Evolutionary conservation across 805 yeast species (phyloP).

Genomic region (Candida jianshihensis): DNA sequence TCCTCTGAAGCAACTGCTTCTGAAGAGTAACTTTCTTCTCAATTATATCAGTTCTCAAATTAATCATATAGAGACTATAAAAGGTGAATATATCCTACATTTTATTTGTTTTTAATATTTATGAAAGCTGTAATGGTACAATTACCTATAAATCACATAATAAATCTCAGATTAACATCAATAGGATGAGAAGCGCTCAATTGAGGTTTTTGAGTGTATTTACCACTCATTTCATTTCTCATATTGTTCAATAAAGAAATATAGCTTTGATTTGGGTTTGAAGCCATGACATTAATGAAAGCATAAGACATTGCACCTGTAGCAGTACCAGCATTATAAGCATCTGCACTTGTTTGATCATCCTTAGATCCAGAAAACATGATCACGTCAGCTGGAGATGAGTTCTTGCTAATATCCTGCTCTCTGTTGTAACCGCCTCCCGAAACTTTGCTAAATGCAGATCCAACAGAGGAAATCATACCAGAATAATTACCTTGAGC

Average conservation of each 20-base stretch:
- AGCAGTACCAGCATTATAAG: slow-evolving; percentile 51
- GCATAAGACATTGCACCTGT: slow-evolving; percentile 77
- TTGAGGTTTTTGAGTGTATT: slow-evolving; percentile 70
- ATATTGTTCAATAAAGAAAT: slow-evolving; percentile 54
- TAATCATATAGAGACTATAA: too few species aligned
- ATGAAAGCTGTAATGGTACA: too few species aligned
- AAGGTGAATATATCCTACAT: too few species aligned
- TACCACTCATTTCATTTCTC: slow-evolving; percentile 47
- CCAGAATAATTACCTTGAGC: slow-evolving; percentile 42
- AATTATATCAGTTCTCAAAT: too few species aligned
- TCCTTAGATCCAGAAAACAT: slow-evolving; percentile 67
- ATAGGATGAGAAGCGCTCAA: slow-evolving; percentile 62
- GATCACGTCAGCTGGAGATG: slow-evolving; percentile 62
- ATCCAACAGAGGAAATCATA: slow-evolving; percentile 19
- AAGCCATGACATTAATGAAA: slow-evolving; percentile 50
- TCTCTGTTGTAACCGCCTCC: slow-evolving; percentile 22
- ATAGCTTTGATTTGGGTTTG: slow-evolving; percentile 51
- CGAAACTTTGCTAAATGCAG: slow-evolving; percentile 17
- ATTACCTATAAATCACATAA: slow-evolving; percentile 16
- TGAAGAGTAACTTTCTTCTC: too few species aligned
- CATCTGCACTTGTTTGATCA: slow-evolving; percentile 52
- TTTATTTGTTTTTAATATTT: too few species aligned
- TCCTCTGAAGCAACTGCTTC: slow-evolving; percentile 7
- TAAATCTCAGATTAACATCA: slow-evolving; percentile 41
- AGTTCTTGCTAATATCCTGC: slow-evolving; percentile 38